phyloP scores from a whole-genome alignment of 176 grass and related monocot genomes.

The Oryza australiensis region DNA sequence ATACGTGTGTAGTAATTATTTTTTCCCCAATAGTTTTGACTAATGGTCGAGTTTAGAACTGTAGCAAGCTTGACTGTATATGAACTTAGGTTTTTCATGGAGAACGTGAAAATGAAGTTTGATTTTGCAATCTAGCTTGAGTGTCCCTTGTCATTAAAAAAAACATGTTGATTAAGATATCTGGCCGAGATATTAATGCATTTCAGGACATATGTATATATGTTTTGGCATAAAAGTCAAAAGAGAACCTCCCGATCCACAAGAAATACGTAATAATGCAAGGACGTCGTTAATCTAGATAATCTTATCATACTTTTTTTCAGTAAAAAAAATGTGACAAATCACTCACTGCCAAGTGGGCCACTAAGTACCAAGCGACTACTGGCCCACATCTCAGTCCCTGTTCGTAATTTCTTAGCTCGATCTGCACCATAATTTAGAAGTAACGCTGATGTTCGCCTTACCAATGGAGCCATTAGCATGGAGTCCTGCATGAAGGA shows the following conservation, averaged over 20 bases:
- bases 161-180: neutral
- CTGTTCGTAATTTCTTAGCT: neutral
- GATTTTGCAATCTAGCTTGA: neutral
- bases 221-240: neutral
- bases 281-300: neutral
- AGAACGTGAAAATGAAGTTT: neutral
- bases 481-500: constrained; percentile 34
- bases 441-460: neutral
- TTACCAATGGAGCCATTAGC: constrained; percentile 47
- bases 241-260: neutral
- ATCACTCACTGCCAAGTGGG: neutral
- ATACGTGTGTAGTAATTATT: neutral
- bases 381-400: neutral
- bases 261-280: neutral
- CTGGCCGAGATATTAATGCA: neutral
- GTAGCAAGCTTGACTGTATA: neutral
- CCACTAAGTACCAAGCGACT: neutral
- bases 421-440: neutral
- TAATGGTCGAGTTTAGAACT: neutral
- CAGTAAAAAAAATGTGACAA: neutral
- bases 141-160: neutral
- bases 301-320: neutral
- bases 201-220: neutral
- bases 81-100: neutral
- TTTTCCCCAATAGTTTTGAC: neutral